A percentile compares a stretch with the other conserved stretches of the same genome.
Evolutionary conservation across 192 early-diverging fungal genomes (phyloP).

Genomic region (Pilobolus umbonatus): DNA sequence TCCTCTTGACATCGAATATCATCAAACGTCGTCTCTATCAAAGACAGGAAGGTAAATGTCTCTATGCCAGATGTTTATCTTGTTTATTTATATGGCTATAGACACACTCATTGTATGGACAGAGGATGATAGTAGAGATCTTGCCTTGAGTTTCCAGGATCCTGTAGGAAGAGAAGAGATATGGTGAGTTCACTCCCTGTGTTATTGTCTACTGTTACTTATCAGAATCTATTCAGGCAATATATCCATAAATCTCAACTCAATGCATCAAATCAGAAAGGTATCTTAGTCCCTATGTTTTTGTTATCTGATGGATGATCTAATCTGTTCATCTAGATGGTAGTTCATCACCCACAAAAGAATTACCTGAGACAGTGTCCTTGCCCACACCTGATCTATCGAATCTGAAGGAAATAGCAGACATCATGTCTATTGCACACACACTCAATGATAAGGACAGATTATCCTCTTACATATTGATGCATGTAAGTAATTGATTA

Average conservation of each 20-base stretch:
- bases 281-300: no score
- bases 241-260: conserved; percentile 8
- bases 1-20: conserved; percentile 69
- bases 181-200: no score
- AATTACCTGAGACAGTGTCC: conserved; percentile 12
- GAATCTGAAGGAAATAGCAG: conserved; percentile 69
- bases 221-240: neutral
- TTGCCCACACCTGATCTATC: conserved; percentile 67
- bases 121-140: conserved; percentile 67
- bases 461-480: conserved; percentile 54
- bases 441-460: conserved; percentile 59
- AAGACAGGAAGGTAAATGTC: conserved; percentile 73
- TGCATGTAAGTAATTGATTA: conserved; percentile 48
- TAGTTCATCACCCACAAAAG: neutral
- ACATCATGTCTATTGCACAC: conserved; percentile 51
- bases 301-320: no score
- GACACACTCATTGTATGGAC: conserved; percentile 95
- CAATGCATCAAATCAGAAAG: no score
- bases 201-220: no score
- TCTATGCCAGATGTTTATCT: neutral
- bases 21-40: conserved; percentile 69
- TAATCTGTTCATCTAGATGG: no score
- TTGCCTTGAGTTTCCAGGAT: conserved; percentile 93
- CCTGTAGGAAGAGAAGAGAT: conserved; percentile 79
- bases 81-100: conserved; percentile 29